These are phyloP conservation scores for Limonium bicolor DNA, from an alignment of 148 eudicot species.

Conservation along the genomic window DNA sequence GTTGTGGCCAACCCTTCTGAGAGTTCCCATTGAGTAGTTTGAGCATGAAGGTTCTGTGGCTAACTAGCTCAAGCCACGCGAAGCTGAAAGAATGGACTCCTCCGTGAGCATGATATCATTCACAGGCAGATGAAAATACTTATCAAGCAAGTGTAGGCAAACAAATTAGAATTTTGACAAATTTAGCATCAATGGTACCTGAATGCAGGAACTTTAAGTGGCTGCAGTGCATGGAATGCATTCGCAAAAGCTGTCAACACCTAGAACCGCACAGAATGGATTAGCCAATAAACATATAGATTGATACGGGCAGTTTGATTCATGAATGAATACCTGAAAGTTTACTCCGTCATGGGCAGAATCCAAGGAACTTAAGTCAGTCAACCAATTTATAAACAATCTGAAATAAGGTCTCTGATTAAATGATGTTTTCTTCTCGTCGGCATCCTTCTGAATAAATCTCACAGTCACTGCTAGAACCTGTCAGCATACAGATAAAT, in stretches of 20 bases:
- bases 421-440: constrained; percentile 63
- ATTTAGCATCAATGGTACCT: too few relatives aligned
- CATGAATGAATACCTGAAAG: constrained; percentile 42
- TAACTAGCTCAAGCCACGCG: constrained; percentile 94
- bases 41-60: constrained; percentile 95
- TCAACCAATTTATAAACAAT: constrained; percentile 72
- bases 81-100: constrained; percentile 84
- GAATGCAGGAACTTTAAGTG: constrained; percentile 85
- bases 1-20: constrained; percentile 94
- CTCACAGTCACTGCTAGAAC: constrained; percentile 67
- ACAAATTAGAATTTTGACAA: too few relatives aligned
- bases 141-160: neutral
- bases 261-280: constrained; percentile 19
- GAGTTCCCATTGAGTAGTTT: constrained; percentile 73
- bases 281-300: constrained; percentile 2
- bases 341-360: constrained; percentile 73
- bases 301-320: neutral
- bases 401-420: constrained; percentile 92
- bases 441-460: constrained; percentile 69
- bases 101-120: too few relatives aligned
- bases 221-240: constrained; percentile 86
- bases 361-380: constrained; percentile 64
- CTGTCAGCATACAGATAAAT: constrained; percentile 23
- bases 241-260: constrained; percentile 81
- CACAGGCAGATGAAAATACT: neutral